phyloP scores from a whole-genome alignment of 2,329 filamentous ascomycete species.

The Immersiporthe knoxdaviesiana region DNA sequence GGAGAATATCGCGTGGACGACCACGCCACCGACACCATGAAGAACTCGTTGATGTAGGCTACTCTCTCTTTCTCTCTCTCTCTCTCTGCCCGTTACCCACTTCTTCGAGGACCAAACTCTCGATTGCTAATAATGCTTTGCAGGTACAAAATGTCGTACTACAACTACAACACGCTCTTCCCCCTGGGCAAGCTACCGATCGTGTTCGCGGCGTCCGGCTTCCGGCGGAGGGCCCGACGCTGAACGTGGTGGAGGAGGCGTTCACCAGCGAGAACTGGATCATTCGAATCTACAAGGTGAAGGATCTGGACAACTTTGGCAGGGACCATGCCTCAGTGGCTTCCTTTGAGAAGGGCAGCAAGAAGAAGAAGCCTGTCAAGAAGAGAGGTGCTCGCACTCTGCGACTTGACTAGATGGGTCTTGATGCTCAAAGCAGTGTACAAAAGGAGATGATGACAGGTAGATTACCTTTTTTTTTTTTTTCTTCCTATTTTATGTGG shows the following conservation, averaged over 20 bases:
- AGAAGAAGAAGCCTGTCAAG: slow-evolving; percentile 79
- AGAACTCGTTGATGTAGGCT: slow-evolving; percentile 96
- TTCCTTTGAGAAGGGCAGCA: slow-evolving; percentile 77
- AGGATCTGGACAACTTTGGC: slow-evolving; percentile 95
- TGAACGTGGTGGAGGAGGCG: slow-evolving; percentile 91
- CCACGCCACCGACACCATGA: slow-evolving; percentile 95
- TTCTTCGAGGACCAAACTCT: not conserved
- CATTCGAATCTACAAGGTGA: slow-evolving; percentile 99
- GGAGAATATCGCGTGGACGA: slow-evolving; percentile 95
- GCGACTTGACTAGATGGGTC: slow-evolving; percentile 66
- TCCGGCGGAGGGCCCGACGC: slow-evolving; percentile 81
- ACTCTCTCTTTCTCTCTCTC: too few relatives aligned
- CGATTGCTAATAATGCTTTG: slow-evolving; percentile 37
- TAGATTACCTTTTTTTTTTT: slow-evolving; percentile 11
- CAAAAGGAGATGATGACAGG: slow-evolving; percentile 16
- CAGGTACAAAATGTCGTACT: slow-evolving; percentile 99
- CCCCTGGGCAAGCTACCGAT: slow-evolving; percentile 88
- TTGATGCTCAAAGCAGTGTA: slow-evolving; percentile 22
- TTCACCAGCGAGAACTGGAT: slow-evolving; percentile 99
- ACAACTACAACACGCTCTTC: slow-evolving; percentile 94
- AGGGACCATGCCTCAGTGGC: slow-evolving; percentile 75
- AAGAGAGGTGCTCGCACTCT: slow-evolving; percentile 73
- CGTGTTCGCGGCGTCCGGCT: slow-evolving; percentile 81
- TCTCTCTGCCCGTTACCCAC: not conserved
- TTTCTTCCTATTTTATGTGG: slow-evolving; percentile 16